A percentile compares a stretch with the other conserved stretches of the same genome.
These are phyloP conservation scores for Trypanosoma lewisi DNA, from an alignment of 208 protist species.

Conservation along the genomic window DNA sequence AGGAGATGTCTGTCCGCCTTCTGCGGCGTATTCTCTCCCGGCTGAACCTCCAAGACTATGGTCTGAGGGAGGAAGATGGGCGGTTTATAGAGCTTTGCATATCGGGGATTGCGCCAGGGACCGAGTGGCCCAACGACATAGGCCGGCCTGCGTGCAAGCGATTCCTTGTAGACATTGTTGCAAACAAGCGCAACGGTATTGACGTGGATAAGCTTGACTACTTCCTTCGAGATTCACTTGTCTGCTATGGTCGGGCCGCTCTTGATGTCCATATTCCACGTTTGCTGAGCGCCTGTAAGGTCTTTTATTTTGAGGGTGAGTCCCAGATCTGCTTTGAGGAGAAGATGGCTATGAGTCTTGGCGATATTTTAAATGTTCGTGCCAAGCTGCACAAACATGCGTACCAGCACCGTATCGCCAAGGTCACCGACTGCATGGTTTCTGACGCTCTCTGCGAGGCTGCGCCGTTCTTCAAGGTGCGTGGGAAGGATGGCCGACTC, in stretches of 20 bases:
- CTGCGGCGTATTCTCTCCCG: conserved; percentile 25
- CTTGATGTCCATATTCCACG: conserved; percentile 49
- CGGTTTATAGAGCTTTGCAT: conserved; percentile 36
- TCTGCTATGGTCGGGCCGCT: conserved; percentile 28
- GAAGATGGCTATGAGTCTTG: conserved; percentile 80
- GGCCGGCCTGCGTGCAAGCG: conserved; percentile 35
- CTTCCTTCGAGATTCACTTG: conserved; percentile 67
- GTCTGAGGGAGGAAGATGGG: conserved; percentile 29
- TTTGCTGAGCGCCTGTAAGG: conserved; percentile 36
- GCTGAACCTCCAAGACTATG: conserved; percentile 20
- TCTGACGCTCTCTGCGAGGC: conserved; percentile 54
- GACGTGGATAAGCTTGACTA: conserved; percentile 95
- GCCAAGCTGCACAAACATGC: conserved; percentile 82
- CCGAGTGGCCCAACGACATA: conserved; percentile 33
- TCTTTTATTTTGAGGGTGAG: conserved; percentile 38
- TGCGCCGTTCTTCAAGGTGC: conserved; percentile 37
- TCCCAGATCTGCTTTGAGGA: conserved; percentile 80
- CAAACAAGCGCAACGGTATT: conserved; percentile 67
- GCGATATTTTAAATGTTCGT: conserved; percentile 83
- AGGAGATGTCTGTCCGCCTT: conserved; percentile 40
- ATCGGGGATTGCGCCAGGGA: conserved; percentile 14
- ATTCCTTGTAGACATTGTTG: conserved; percentile 49
- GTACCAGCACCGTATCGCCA: conserved; percentile 81
- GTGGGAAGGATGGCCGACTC: conserved; percentile 13
- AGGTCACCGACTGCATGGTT: conserved; percentile 74